These are phyloP conservation scores for Pascua guehoae DNA, from an alignment of 1,284 basidiomycete species.

Conservation along the genomic window DNA sequence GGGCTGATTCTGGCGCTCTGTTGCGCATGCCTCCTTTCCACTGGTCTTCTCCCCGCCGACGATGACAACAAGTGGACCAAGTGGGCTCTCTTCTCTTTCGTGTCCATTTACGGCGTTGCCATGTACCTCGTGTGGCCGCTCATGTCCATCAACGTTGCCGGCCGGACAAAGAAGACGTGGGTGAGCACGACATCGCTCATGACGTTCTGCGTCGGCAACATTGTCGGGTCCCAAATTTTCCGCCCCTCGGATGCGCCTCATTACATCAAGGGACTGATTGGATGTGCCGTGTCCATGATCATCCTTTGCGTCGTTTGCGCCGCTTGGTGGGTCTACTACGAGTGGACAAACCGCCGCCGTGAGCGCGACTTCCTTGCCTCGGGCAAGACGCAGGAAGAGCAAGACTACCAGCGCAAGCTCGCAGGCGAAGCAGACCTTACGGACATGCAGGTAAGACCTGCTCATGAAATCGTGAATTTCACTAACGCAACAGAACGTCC, in stretches of 20 bases:
- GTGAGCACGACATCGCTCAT: conserved; percentile 15
- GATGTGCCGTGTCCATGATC: conserved; percentile 20
- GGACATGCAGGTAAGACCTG: conserved; percentile 8
- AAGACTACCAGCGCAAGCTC: conserved; percentile 1
- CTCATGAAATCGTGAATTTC: too few species aligned
- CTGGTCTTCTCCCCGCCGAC: conserved; percentile 16
- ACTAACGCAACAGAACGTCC: too few species aligned
- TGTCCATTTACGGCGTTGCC: conserved; percentile 14
- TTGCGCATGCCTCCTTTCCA: conserved; percentile 22
- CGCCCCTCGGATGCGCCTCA: conserved; percentile 19
- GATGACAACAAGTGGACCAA: conserved; percentile 20
- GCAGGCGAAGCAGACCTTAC: conserved; percentile 10
- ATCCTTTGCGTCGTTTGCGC: conserved; percentile 11
- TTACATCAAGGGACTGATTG: conserved; percentile 18
- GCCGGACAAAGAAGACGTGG: conserved; percentile 32
- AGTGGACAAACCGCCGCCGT: conserved; percentile 20
- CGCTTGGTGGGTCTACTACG: conserved; percentile 26
- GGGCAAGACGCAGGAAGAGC: not conserved
- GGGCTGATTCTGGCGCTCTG: conserved; percentile 3
- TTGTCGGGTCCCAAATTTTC: conserved; percentile 25
- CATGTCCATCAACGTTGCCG: conserved; percentile 28
- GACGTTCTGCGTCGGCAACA: conserved; percentile 27
- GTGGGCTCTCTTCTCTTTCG: conserved; percentile 22
- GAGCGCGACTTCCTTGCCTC: conserved; percentile 17
- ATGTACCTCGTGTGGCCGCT: conserved; percentile 32